phyloP scores from a whole-genome alignment of 2,329 filamentous ascomycete species.

The Cordyceps cateniannulata region DNA sequence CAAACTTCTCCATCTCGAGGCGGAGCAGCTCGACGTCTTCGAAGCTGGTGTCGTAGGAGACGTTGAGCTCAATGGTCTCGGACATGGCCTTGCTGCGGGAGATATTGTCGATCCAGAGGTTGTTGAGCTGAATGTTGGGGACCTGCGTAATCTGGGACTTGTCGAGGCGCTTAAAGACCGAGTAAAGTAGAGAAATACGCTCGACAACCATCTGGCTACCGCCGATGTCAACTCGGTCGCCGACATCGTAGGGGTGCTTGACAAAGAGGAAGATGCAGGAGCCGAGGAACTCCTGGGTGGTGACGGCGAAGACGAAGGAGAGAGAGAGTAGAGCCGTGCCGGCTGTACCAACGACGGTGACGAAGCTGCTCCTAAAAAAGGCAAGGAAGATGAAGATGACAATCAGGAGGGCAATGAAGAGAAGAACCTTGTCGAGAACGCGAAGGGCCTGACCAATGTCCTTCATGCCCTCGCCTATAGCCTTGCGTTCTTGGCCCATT shows the following conservation, averaged over 20 bases:
- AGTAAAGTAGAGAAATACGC: slow-evolving; percentile 89
- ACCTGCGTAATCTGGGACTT: slow-evolving; percentile 72
- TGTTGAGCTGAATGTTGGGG: slow-evolving; percentile 88
- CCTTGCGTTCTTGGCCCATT: slow-evolving; percentile 78
- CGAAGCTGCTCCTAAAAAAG: slow-evolving; percentile 82
- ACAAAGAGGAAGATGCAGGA: slow-evolving; percentile 98
- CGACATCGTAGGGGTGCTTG: slow-evolving; percentile 96
- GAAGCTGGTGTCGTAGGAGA: slow-evolving; percentile 80
- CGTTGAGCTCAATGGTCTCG: slow-evolving; percentile 71
- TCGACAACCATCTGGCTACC: slow-evolving; percentile 73
- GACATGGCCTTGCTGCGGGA: slow-evolving; percentile 88
- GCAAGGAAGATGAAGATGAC: slow-evolving; percentile 81
- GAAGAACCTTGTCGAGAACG: slow-evolving; percentile 80
- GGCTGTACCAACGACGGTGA: slow-evolving; percentile 79
- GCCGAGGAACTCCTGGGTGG: slow-evolving; percentile 90
- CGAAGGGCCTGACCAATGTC: slow-evolving; percentile 93
- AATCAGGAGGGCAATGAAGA: slow-evolving; percentile 73
- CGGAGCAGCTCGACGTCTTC: slow-evolving; percentile 85
- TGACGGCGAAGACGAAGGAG: slow-evolving; percentile 94
- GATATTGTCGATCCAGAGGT: slow-evolving; percentile 91
- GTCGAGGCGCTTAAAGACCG: slow-evolving; percentile 78
- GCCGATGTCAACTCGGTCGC: slow-evolving; percentile 81
- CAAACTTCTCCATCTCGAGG: slow-evolving; percentile 77
- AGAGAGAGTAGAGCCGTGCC: slow-evolving; percentile 88
- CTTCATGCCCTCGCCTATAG: slow-evolving; percentile 89